Evolutionary conservation across 2,329 filamentous ascomycete species (phyloP).

Genomic region (Colletotrichum gigasporum): DNA sequence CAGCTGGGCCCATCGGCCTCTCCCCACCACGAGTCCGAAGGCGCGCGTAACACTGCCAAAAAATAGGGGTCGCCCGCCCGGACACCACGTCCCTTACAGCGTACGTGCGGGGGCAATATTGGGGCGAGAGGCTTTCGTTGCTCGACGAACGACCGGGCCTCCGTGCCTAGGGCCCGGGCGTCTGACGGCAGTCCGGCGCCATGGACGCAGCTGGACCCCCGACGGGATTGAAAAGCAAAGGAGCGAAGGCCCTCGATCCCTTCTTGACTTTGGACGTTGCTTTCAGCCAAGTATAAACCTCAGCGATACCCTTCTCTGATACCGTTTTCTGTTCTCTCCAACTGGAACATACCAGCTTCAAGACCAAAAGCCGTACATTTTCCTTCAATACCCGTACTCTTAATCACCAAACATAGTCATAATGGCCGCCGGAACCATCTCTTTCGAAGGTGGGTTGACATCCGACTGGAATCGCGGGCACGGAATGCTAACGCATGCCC

Average conservation of each 20-base stretch:
- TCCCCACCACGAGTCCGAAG: constrained; percentile 22
- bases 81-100: background rate
- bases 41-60: background rate
- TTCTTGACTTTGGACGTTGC: background rate
- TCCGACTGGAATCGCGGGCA: constrained; percentile 56
- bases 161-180: constrained; percentile 14
- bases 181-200: constrained; percentile 27
- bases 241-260: background rate
- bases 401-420: background rate
- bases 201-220: background rate
- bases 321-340: background rate
- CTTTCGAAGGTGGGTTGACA: constrained; percentile 51
- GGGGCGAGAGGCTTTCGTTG: background rate
- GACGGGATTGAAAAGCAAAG: too few relatives aligned
- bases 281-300: background rate
- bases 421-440: constrained; percentile 30
- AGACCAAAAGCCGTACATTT: too few relatives aligned
- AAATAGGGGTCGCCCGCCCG: constrained; percentile 4
- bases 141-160: constrained; percentile 22
- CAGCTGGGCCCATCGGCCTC: background rate
- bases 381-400: background rate
- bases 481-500: constrained; percentile 46
- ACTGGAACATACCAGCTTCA: background rate
- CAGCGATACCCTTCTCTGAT: background rate
- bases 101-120: background rate